Base-by-base conservation (phyloP, 2,329 filamentous ascomycete genomes). In the Cercospora sojina region DNA sequence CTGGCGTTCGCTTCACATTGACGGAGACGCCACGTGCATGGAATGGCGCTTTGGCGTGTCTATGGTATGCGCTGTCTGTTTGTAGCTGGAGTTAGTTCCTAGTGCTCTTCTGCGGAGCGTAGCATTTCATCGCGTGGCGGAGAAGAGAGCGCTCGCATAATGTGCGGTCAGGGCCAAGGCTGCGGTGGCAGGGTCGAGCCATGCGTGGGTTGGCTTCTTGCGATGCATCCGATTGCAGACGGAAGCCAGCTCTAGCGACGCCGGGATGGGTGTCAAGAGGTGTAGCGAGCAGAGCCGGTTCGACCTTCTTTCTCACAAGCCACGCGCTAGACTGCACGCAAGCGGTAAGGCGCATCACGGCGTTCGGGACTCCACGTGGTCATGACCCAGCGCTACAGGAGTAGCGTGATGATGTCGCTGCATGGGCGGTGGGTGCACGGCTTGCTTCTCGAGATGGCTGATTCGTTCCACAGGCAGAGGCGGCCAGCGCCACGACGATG, bases 321-420 rank as follows among this genome's bases (percentile, higher is more conserved):
- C 51, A 25, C 20, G 49, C 13, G 27, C 31, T 59, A 59, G 57
- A 23, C 57, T 59, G 32, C 10, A 59, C 57, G 18, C 35, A 59
- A 31, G 31, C 16, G 38, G 59, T 18, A 51, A 51, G 38, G 59
- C 41, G 59, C 59, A 51, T 16, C 59, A 61, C 51, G 38, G 41
- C 59, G 59, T 51, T 49, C 59, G 47, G 59, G 59, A 61, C 38
- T 49, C 59, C 59, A 61, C 59, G 59, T 61, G 59, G 59, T 31
- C 41, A 25, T 61, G 6, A 16, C 25, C 25, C 59, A 49, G 38
- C 38, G 57, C 57, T 38, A 12, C 18, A 8, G 10, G 9, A 12
- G 47, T 43, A 47, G 23, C 31, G 31, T n/a, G n/a, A 38, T 29
- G 58, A 60, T 43, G 58, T 47, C 31, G 41, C 38, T 61, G 59